Evolutionary conservation across 495 filamentous ascomycete genomes (phyloP), one percentile per base, ranked within the genome.

Genomic region (Lasiosphaeriaceae sp.): DNA sequence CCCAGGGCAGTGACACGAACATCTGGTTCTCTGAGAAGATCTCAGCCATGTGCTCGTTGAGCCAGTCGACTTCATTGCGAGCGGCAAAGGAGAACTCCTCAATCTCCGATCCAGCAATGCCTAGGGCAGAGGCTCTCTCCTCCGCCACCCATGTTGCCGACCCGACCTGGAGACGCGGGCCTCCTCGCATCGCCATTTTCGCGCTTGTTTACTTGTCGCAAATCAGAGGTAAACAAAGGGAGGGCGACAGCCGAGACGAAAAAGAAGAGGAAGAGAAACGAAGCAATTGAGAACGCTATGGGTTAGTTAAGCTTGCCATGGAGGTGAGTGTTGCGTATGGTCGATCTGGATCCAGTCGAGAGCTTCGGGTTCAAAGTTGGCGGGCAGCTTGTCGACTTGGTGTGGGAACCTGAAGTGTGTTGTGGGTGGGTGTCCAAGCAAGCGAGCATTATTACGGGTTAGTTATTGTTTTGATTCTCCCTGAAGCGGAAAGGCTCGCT

Each of bases 21-120:
- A 90, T 79, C 71, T 93, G 85, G 68, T 89, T 88, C 61, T 86
- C 85, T 61, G 83, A 88, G 68, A 97, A 96, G 56, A 97, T 90
- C 60, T 96, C 90, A 26, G 84, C 84, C 92, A 97, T 96, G 71
- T 97, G 92, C 72, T 97, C 92, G 65, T 96, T 96, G 63, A 97
- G 73, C 91, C 92, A 97, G 62, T 94, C 92, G 66, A 96, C 75
- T 64, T 97, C 92, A 73, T 96, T 92, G 43, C 88, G 84, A 57
- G 88, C 90, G 0, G 90, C 86, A 72, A 88, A 97, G 50, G 89
- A 82, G 66, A 96, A 91, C 69, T 96, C 91, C 59, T 96, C 92
- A 49, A 88, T 77, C 69, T 97, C 94, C 21, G 73, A 70, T 20
- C 76, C 64, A n/a, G 70, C 77, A 59, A 83, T 79, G 50, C 73